Percentiles rank a stretch among this genome's conserved stretches.
phyloP scores from a whole-genome alignment of 129 eudicot species.

The Gnaphalium uliginosum region DNA sequence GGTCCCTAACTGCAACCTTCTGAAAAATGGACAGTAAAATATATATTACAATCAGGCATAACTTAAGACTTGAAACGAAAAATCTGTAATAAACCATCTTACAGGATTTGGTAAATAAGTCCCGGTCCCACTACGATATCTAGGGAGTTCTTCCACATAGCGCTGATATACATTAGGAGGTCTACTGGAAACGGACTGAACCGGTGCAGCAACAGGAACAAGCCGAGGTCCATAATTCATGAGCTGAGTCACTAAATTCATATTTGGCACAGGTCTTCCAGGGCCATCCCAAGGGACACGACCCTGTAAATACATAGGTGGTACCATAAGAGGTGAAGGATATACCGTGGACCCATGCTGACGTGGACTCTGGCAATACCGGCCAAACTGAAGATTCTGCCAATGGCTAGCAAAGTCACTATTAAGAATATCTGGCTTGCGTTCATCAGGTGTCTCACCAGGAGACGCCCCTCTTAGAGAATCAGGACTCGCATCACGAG shows the following conservation, averaged over 20 bases:
- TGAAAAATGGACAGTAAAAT: slow-evolving; percentile 22
- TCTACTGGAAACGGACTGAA: slow-evolving; percentile 59
- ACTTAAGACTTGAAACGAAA: background rate
- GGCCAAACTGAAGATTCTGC: slow-evolving; percentile 84
- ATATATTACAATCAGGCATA: background rate
- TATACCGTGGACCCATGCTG: slow-evolving; percentile 48
- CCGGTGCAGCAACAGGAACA: slow-evolving; percentile 63
- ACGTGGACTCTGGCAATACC: slow-evolving; percentile 72
- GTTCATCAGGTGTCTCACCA: slow-evolving; percentile 44
- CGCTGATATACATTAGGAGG: slow-evolving; percentile 66
- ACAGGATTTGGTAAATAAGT: slow-evolving; percentile 93
- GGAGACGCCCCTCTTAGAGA: slow-evolving; percentile 32
- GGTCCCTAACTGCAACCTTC: slow-evolving; percentile 72
- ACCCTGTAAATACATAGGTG: slow-evolving; percentile 76
- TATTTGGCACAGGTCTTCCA: slow-evolving; percentile 70
- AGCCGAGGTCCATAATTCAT: slow-evolving; percentile 71
- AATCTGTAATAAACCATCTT: slow-evolving; percentile 26
- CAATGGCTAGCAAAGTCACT: slow-evolving; percentile 90
- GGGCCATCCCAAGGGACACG: slow-evolving; percentile 85
- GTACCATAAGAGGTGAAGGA: slow-evolving; percentile 78
- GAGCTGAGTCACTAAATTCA: slow-evolving; percentile 64
- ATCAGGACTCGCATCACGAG: slow-evolving; percentile 39
- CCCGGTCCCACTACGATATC: slow-evolving; percentile 93
- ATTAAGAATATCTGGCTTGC: slow-evolving; percentile 65
- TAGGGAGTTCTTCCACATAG: slow-evolving; percentile 72